Conservation (phyloP, 1,284 basidiomycete species). For the Cryptococcus neoformans region DNA sequence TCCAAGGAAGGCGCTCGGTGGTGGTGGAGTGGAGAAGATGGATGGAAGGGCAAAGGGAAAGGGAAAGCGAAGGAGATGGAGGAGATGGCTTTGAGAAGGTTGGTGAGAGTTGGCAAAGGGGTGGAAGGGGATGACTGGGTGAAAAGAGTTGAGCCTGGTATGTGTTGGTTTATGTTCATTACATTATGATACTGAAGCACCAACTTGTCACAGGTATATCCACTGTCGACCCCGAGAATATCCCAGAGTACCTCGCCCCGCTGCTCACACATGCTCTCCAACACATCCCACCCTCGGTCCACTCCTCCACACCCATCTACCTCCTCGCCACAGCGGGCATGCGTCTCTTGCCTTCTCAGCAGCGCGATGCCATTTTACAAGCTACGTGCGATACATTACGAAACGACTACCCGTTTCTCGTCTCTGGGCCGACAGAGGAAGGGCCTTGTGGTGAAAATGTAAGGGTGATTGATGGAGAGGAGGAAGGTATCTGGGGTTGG, state of each 20-base stretch:
- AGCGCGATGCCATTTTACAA: conserved; percentile 69
- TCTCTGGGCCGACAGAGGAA: conserved; percentile 53
- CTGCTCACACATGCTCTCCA: conserved; percentile 77
- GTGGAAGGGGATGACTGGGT: conserved; percentile 82
- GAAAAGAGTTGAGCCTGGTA: conserved; percentile 88
- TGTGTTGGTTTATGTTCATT: background rate
- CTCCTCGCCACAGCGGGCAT: conserved; percentile 96
- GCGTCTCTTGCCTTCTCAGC: conserved; percentile 71
- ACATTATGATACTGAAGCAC: conserved; percentile 1
- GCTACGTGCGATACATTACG: conserved; percentile 75
- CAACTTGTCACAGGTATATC: conserved; percentile 71
- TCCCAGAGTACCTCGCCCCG: conserved; percentile 74
- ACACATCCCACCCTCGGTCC: conserved; percentile 79
- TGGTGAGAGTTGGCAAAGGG: conserved; percentile 91
- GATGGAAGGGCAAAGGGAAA: conserved; percentile 33
- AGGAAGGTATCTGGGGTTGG: conserved; percentile 98
- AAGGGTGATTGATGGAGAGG: conserved; percentile 94
- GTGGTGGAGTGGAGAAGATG: conserved; percentile 32
- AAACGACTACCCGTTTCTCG: conserved; percentile 57
- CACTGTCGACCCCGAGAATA: conserved; percentile 64
- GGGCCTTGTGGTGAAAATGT: conserved; percentile 87
- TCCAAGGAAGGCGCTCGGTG: conserved; percentile 18
- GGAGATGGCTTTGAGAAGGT: conserved; percentile 43
- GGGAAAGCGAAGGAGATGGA: conserved; percentile 40
- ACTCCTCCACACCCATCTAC: conserved; percentile 83